Evolutionary conservation across 208 protist genomes (phyloP), one percentile per base, ranked within the genome.

Genomic region (Entamoeba histolytica): DNA sequence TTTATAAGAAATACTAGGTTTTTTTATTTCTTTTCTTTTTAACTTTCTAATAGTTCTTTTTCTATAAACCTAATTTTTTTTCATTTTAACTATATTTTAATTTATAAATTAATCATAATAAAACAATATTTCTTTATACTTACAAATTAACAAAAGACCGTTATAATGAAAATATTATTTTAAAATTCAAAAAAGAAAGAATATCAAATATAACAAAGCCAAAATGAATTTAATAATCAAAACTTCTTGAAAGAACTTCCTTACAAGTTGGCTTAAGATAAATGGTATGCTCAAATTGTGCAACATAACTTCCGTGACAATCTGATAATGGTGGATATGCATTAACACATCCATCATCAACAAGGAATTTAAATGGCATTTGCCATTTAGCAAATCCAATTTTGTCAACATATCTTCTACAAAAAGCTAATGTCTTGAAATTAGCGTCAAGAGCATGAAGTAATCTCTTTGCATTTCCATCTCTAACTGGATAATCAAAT

Each of bases 211-310:
- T 55, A 55, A 55, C 50, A 55, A 39, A 8, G 50, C 15, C 50
- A 55, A 2, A 55, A 19, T 55, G 50, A 55, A 73, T n/a, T 73
- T 94, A 95, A 92, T 94, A 95, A 92, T 95, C 94, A 92, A 93
- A 93, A 44, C 93, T 92, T 55, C 49, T 91, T 14, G 92, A 94
- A 7, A 96, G 47, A 17, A 96, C 93, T 69, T 96, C 95, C 39
- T 94, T 95, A 6, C 95, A 52, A 92, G 28, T 94, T 51, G 69
- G 91, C 19, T 47, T 69, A 14, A 96, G 23, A 6, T 93, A 51
- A 44, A 96, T 93, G 35, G 95, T 95, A 47, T 96, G 95, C 92
- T 96, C 95, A 52, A 94, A 94, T 92, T 96, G 94, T 4, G 92
- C 91, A 39, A 93, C 92, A 91, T 95, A 92, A 49, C 39, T 92